Base-by-base conservation (phyloP, 2,329 filamentous ascomycete genomes). In the Didymellaceae sp. region DNA sequence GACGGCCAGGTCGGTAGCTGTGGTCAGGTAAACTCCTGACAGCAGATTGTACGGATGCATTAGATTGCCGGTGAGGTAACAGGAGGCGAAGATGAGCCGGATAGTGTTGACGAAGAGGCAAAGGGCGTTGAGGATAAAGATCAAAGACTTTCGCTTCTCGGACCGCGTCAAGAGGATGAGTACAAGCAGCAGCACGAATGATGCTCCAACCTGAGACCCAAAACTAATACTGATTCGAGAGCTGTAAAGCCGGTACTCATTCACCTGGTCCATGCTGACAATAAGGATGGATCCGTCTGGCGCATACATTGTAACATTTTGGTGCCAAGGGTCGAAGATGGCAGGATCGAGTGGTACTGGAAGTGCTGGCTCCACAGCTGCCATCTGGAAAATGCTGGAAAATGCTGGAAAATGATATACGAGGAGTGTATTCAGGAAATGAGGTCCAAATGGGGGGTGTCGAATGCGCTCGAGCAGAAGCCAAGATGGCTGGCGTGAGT, bases 191-290 rank as follows among this genome's bases (percentile, higher is more conserved):
- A 91, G 82, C 53, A 87, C 74, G 49, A 86, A 57, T 37, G 82
- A 84, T 18, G 87, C 84, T 22, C 90, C 90, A 42, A 91, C 78
- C 68, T 93, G 89, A 14, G 81, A 75, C 43, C 83, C 86, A 67
- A 87, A 90, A 73, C 86, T 87, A 77, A 89, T 84, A 66, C 73
- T 77, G 26, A 79, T 66, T 7, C 74, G 73, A 49, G 78, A 70
- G 52, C 76, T 77, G 65, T 81, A 81, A 50, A 75, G 68, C 45
- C 78, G 70, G 40, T 77, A 77, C 4, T 55, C 45, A 58, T 84
- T 71, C 30, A 87, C 52, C 3, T 71, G 65, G 7, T 55, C 37
- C 50, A 86, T 68, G 33, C 67, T 59, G 30, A 80, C 62, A 0
- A 66, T 57, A 54, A 82, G 66, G 1, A 71, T 58, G 1, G 67